Evolutionary conservation across 441 rosid genomes (phyloP).

Genomic region (Populus trichocarpa): DNA sequence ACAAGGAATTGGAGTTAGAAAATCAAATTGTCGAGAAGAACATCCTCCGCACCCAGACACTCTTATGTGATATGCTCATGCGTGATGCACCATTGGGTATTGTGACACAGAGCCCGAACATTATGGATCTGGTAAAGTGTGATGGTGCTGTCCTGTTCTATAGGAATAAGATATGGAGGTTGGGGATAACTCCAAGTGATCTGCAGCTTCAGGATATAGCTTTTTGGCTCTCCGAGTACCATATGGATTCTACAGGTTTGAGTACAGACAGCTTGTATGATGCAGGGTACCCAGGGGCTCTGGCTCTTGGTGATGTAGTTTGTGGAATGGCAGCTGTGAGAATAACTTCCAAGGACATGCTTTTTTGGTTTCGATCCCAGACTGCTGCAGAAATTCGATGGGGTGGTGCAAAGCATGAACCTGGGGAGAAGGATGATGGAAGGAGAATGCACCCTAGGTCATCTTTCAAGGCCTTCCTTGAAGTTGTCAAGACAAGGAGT

Average conservation of each 20-base stretch:
- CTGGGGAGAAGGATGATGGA: constrained; percentile 72
- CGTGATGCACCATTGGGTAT: constrained; percentile 93
- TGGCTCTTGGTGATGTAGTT: constrained; percentile 58
- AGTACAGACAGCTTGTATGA: constrained; percentile 92
- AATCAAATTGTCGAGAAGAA: constrained; percentile 86
- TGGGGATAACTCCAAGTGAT: constrained; percentile 76
- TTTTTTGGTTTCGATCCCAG: constrained; percentile 91
- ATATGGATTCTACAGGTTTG: constrained; percentile 90
- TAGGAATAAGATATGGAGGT: constrained; percentile 61
- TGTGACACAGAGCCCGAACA: constrained; percentile 75
- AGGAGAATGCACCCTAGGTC: constrained; percentile 96
- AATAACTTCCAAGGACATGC: constrained; percentile 66
- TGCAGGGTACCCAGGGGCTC: constrained; percentile 82
- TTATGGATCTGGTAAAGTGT: constrained; percentile 91
- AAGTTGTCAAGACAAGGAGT: constrained; percentile 84
- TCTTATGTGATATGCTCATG: constrained; percentile 91
- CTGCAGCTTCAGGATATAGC: constrained; percentile 66
- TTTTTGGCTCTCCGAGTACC: constrained; percentile 69
- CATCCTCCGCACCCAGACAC: constrained; percentile 87
- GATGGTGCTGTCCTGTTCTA: constrained; percentile 90
- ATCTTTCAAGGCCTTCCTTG: constrained; percentile 92
- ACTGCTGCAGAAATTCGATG: constrained; percentile 85
- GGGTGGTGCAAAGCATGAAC: constrained; percentile 97
- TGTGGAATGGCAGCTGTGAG: constrained; percentile 99
- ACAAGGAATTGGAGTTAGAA: constrained; percentile 83